Evolutionary conservation across 2,329 filamentous ascomycete genomes (phyloP), one percentile per base, ranked within the genome.

Genomic region (Cercospora janseana): DNA sequence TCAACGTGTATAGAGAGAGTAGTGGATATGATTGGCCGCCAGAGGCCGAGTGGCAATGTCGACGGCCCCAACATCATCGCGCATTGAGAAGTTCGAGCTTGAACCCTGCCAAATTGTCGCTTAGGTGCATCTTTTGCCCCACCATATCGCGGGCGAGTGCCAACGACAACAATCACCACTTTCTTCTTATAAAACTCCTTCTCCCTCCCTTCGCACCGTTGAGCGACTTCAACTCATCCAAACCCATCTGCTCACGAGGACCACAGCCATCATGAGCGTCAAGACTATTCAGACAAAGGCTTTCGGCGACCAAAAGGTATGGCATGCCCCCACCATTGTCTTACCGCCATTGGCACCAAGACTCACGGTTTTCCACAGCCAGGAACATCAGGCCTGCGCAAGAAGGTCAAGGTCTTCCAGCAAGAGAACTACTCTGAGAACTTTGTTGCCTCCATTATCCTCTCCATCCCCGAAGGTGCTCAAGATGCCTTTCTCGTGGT

Each of bases 361-460:
- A 44, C 41, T 44, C 26, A 44, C 26, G 6, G 13, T n/a, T n/a
- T 10, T 15, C 41, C 12, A 40, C 24, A 47, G 44, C 46, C 46
- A 43, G 46, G 46, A 49, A 49, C 46, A 20, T 98, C 93, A 61
- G 93, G 93, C 72, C 89, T 98, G 72, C 90, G 93, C 60, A 98
- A 98, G 77, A 97, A 95, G 83, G 93, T 97, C 76, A 90, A 88
- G 67, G 88, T 95, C 70, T 98, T 98, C 79, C 89, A 98, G 73
- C 79, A 96, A 74, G 79, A 85, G 54, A 82, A 98, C 76, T 98
- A 98, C 80, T 91, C 88, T 73, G 93, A 98, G 75, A 84, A 92
- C 45, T 98, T 98, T 71, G 82, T 98, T 62, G 80, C 92, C 59
- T 92, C 89, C 72, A 95, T 96, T 69, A 82, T 98, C 61, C 83